Evolutionary conservation across 2,329 filamentous ascomycete genomes (phyloP), one percentile per base, ranked within the genome.

Genomic region (Aspergillus texensis): DNA sequence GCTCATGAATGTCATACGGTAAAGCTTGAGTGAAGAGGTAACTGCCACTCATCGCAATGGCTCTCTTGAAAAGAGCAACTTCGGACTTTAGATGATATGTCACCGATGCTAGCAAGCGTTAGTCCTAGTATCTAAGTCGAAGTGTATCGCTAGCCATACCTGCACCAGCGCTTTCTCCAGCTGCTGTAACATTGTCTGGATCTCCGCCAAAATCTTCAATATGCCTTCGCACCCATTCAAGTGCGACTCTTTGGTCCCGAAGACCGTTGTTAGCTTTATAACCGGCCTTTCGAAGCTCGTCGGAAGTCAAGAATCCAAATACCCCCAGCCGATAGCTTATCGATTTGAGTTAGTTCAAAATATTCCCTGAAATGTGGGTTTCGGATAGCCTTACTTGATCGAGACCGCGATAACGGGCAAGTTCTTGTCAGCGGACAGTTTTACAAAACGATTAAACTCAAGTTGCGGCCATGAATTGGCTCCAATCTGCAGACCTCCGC

Each of bases 381-480:
- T 11, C 24, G 0, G 36, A n/a, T 21, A 12, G 11, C 24, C 76
- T 65, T 69, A 83, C 81, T 82, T 83, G 59, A 82, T 79, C 0
- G 74, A 73, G 10, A 83, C 76, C 4, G 77, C 79, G 54, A 87
- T 80, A 4, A 85, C 75, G 0, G 84, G 84, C 32, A 79, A 75
- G 0, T 77, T 79, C 21, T 77, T 77, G 16, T 80, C 77, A 0
- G 73, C 71, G 0, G 82, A 82, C 6, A 83, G 67, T 64, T 78
- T 78, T 4, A 85, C 82, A 6, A 87, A 64, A 1, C 78, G 71
- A 6, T 73, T 72, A 24, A 81, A 72, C 64, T 86, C 81, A 65
- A 83, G 85, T 43, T 86, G 82, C 0, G 84, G 84, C 77, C 83
- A 86, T 50, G 79, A 84, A 48, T 80, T 83, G 4, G 82, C 82